Percentiles rank a stretch among this genome's conserved stretches.
Conservation (phyloP, 2,329 filamentous ascomycete species). For the Fonsecaea erecta region DNA sequence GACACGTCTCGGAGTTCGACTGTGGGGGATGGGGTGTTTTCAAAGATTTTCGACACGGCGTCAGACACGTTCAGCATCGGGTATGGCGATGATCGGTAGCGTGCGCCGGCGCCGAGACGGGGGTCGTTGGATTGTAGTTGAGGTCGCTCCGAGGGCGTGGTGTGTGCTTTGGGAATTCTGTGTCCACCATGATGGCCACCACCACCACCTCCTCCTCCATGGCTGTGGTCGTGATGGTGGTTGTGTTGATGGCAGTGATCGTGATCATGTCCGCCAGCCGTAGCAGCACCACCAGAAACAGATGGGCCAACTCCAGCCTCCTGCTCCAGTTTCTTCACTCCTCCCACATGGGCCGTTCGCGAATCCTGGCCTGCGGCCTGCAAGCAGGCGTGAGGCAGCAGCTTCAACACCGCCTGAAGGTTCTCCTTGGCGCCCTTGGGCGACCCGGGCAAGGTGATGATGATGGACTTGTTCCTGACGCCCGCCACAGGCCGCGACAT, state of each 20-base stretch:
- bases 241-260: constrained; percentile 37
- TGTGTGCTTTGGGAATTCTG: constrained; percentile 71
- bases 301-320: constrained; percentile 69
- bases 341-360: constrained; percentile 75
- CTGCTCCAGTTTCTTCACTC: constrained; percentile 79
- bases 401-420: constrained; percentile 81
- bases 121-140: constrained; percentile 60
- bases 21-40: constrained; percentile 70
- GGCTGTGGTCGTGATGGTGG: constrained; percentile 54
- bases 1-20: constrained; percentile 66
- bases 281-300: constrained; percentile 26
- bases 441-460: constrained; percentile 89
- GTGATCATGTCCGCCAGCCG: constrained; percentile 1
- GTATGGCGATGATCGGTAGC: constrained; percentile 85
- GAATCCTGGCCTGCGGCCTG: constrained; percentile 86
- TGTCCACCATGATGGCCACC: constrained; percentile 51
- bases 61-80: constrained; percentile 87
- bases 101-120: constrained; percentile 63
- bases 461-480: constrained; percentile 76
- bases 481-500: constrained; percentile 96
- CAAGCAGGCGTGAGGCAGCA: constrained; percentile 92
- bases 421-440: constrained; percentile 96
- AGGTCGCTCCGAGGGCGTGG: constrained; percentile 62
- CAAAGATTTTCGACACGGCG: constrained; percentile 72
- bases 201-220: constrained; percentile 56